Conservation (phyloP, 2,329 filamentous ascomycete species). For the Fusarium staphyleae region DNA sequence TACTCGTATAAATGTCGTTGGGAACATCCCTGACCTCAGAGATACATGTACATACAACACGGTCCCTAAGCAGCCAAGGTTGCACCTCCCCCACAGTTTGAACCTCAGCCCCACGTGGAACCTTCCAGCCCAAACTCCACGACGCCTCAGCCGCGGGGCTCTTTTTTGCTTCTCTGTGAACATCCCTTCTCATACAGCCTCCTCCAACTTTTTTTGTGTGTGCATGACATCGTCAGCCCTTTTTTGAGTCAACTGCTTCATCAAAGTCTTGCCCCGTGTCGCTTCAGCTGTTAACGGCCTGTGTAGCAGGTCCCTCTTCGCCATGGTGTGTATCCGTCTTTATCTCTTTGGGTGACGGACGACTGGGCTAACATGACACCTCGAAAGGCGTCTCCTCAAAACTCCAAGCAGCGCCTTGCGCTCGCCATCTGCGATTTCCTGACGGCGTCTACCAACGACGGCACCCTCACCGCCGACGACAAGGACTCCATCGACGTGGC, state of each 20-base stretch:
- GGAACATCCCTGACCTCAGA: background rate
- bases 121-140: conserved; percentile 41
- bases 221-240: background rate
- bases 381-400: conserved; percentile 47
- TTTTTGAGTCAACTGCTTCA: no score
- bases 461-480: conserved; percentile 87
- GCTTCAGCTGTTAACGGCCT: conserved; percentile 4
- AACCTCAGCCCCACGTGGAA: conserved; percentile 41
- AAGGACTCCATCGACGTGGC: conserved; percentile 94
- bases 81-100: conserved; percentile 25
- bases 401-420: conserved; percentile 83
- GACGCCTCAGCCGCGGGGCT: conserved; percentile 35
- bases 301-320: conserved; percentile 14
- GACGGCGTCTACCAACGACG: conserved; percentile 81
- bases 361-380: conserved; percentile 7
- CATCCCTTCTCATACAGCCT: conserved; percentile 13
- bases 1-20: no score
- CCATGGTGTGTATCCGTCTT: conserved; percentile 12
- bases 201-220: background rate
- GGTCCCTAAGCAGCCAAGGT: background rate
- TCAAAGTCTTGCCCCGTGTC: no score
- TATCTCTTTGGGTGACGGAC: background rate
- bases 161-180: conserved; percentile 20
- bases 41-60: conserved; percentile 1
- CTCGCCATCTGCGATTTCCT: conserved; percentile 98